A percentile compares a stretch with the other conserved stretches of the same genome.
Conservation (phyloP, 163 green algal species). For the Scenedesmus sp. region DNA sequence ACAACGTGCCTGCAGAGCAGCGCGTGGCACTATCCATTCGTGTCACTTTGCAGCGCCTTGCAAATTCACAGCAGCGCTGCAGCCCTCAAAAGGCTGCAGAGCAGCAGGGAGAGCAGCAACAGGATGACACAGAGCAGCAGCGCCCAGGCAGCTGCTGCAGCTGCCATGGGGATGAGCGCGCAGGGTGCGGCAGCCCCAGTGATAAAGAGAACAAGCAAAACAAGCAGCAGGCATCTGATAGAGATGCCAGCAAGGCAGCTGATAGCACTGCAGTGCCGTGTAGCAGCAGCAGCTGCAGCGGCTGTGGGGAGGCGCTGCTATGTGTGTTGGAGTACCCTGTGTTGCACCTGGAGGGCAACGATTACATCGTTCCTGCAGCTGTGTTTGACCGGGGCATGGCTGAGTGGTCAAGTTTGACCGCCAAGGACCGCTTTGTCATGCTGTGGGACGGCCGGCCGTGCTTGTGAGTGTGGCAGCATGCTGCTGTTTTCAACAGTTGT, state of each 20-base stretch:
- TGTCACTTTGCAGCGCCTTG: background rate
- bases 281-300: background rate
- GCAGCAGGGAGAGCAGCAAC: background rate
- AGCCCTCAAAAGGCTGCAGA: background rate
- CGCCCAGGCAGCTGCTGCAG: background rate
- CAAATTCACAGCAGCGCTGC: background rate
- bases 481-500: background rate
- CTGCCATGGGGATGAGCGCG: background rate
- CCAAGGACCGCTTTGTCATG: constrained; percentile 29
- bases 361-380: constrained; percentile 34
- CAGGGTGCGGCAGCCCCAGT: background rate
- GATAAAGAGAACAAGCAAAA: background rate
- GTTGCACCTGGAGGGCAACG: constrained; percentile 26
- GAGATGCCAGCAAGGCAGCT: background rate
- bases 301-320: background rate
- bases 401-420: background rate
- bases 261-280: background rate
- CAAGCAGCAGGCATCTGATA: background rate
- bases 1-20: constrained; percentile 1
- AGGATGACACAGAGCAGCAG: background rate
- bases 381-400: constrained; percentile 35
- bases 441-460: constrained; percentile 10
- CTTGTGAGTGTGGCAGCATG: background rate
- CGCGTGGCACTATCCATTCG: background rate
- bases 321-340: background rate